A percentile compares a stretch with the other conserved stretches of the same genome.
Evolutionary conservation across 2,329 filamentous ascomycete genomes (phyloP).

Genomic region (Cytospora piceae): DNA sequence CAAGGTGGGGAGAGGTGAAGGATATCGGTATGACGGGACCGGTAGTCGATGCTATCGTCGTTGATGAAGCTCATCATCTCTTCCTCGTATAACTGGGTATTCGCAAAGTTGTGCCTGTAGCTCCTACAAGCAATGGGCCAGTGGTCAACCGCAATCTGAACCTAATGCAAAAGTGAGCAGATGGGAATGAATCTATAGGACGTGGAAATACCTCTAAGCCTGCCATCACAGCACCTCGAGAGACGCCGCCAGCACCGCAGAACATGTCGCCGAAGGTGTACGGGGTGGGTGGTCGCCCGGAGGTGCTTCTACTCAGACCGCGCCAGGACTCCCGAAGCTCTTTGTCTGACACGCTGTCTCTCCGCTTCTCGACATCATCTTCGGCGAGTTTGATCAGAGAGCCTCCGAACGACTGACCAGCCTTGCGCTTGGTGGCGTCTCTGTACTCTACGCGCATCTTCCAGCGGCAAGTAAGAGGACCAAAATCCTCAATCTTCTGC

Average conservation of each 20-base stretch:
- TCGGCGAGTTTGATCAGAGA: constrained; percentile 38
- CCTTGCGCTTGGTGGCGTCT: constrained; percentile 32
- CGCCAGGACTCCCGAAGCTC: constrained; percentile 43
- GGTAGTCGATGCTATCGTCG: constrained; percentile 34
- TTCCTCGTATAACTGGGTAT: constrained; percentile 48
- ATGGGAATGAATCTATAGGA: too few relatives aligned
- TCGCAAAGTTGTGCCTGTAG: constrained; percentile 60
- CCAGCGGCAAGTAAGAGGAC: constrained; percentile 57
- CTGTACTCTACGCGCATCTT: constrained; percentile 44
- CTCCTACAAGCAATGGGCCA: constrained; percentile 58
- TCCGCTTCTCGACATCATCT: constrained; percentile 35
- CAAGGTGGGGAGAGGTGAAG: constrained; percentile 79
- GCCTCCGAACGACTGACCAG: constrained; percentile 39
- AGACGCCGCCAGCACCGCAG: constrained; percentile 73
- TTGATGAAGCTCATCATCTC: constrained; percentile 55
- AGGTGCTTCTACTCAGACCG: constrained; percentile 39
- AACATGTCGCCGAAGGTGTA: constrained; percentile 76
- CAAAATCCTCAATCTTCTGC: constrained; percentile 36
- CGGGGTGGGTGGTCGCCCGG: constrained; percentile 44
- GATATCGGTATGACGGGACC: constrained; percentile 58
- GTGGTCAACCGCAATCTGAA: constrained; percentile 68
- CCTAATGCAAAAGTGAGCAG: constrained; percentile 10
- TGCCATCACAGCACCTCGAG: constrained; percentile 61
- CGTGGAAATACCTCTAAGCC: constrained; percentile 51
- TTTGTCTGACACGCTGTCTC: constrained; percentile 35